A percentile compares a stretch with the other conserved stretches of the same genome.
Conservation (phyloP, 768 basidiomycete genomes). For the Mycena venus region DNA sequence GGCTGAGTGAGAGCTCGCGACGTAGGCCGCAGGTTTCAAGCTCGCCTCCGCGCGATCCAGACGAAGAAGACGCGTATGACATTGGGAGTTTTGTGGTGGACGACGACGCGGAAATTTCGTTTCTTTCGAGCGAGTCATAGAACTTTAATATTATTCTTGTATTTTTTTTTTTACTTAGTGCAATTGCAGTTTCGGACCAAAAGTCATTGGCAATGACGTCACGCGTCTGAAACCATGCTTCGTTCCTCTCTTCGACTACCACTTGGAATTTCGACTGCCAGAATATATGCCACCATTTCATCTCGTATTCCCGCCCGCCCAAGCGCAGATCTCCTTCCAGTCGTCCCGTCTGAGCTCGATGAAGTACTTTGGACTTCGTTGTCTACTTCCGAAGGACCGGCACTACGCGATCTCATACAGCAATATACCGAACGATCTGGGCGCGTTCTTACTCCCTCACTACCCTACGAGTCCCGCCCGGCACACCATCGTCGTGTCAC, state of each 20-base stretch:
- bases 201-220: too few relatives aligned
- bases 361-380: not conserved
- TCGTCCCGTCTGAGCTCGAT: conserved; percentile 11
- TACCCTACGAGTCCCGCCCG: conserved; percentile 69
- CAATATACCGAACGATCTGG: conserved; percentile 60
- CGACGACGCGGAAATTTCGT: conserved; percentile 80
- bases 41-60: conserved; percentile 67
- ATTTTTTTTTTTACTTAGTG: not conserved
- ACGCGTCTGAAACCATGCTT: not conserved
- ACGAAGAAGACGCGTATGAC: conserved; percentile 74
- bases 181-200: not conserved
- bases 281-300: conserved; percentile 18
- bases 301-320: not conserved
- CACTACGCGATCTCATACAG: conserved; percentile 51
- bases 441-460: conserved; percentile 53
- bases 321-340: not conserved
- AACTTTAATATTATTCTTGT: conserved; percentile 9
- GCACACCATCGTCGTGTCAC: conserved; percentile 42
- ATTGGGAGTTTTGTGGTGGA: conserved; percentile 86
- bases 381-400: not conserved
- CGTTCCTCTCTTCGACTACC: not conserved
- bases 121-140: conserved; percentile 26
- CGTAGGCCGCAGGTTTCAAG: conserved; percentile 59
- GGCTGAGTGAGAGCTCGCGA: conserved; percentile 42
- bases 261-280: too few relatives aligned